Evolutionary conservation across 352 stramenopile species (phyloP).

Genomic region (Phytophthora sojae): DNA sequence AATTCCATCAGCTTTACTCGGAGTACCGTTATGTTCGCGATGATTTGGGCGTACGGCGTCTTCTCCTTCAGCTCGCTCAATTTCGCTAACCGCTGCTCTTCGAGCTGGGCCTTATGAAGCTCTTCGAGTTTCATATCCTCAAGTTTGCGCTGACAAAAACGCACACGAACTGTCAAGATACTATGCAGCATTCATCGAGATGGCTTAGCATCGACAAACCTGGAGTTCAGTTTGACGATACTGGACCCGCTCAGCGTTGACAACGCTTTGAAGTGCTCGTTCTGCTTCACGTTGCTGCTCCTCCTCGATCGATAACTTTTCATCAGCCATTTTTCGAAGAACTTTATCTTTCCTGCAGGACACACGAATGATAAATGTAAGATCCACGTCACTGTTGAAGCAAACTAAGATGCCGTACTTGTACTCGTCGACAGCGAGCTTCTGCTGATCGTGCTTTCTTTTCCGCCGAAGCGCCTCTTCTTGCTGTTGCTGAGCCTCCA

Average conservation of each 20-base stretch:
- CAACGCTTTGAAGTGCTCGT: slow-evolving; percentile 35
- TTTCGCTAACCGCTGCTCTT: slow-evolving; percentile 51
- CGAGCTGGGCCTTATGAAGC: slow-evolving; percentile 25
- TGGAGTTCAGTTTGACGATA: slow-evolving; percentile 66
- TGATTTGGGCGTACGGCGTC: slow-evolving; percentile 72
- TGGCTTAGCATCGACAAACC: slow-evolving; percentile 30
- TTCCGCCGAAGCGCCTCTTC: slow-evolving; percentile 51
- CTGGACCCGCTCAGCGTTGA: slow-evolving; percentile 76
- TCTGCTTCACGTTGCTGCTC: slow-evolving; percentile 45
- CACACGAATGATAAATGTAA: neutral
- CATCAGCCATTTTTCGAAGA: slow-evolving; percentile 53
- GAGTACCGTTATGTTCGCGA: slow-evolving; percentile 63
- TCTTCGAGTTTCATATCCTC: slow-evolving; percentile 50
- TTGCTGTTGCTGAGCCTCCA: slow-evolving; percentile 45
- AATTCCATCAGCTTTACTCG: neutral
- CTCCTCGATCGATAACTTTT: slow-evolving; percentile 48
- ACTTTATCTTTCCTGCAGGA: slow-evolving; percentile 45
- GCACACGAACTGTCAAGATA: slow-evolving; percentile 1
- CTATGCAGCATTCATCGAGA: neutral
- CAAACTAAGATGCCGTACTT: slow-evolving; percentile 29
- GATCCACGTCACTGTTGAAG: neutral
- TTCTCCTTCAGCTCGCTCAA: slow-evolving; percentile 72
- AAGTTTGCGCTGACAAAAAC: slow-evolving; percentile 54
- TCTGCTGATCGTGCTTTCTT: slow-evolving; percentile 60
- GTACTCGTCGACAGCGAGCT: slow-evolving; percentile 64